phyloP scores from a whole-genome alignment of 2,329 filamentous ascomycete species.

The Aschersonia sp. region DNA sequence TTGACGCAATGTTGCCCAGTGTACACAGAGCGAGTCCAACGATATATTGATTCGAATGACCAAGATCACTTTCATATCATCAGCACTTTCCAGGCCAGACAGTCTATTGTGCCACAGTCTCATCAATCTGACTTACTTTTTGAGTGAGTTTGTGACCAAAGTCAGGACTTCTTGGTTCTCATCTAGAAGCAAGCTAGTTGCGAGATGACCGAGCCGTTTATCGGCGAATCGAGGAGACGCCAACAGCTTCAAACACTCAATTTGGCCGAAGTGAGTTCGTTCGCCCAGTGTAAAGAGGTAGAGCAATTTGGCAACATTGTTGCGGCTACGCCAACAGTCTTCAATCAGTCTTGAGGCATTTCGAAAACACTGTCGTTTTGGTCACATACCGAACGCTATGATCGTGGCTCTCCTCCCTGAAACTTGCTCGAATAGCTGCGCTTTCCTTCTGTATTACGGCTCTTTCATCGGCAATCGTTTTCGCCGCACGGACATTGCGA shows the following conservation, averaged over 20 bases:
- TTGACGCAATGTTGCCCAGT: slow-evolving; percentile 89
- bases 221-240: slow-evolving; percentile 95
- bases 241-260: slow-evolving; percentile 94
- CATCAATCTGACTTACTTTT: slow-evolving; percentile 52
- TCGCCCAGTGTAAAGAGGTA: slow-evolving; percentile 97
- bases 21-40: slow-evolving; percentile 93
- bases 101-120: neutral
- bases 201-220: slow-evolving; percentile 88
- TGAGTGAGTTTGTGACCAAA: slow-evolving; percentile 90
- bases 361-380: neutral
- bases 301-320: slow-evolving; percentile 96
- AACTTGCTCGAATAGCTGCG: slow-evolving; percentile 91
- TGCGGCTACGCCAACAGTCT: slow-evolving; percentile 46
- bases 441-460: slow-evolving; percentile 99
- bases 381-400: slow-evolving; percentile 67
- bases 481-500: slow-evolving; percentile 93
- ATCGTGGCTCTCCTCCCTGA: slow-evolving; percentile 91
- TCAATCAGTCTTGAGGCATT: neutral
- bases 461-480: slow-evolving; percentile 97
- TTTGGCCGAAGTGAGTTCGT: slow-evolving; percentile 96
- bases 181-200: slow-evolving; percentile 88
- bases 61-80: slow-evolving; percentile 55
- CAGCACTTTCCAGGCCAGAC: slow-evolving; percentile 5
- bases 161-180: slow-evolving; percentile 98
- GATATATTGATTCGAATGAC: slow-evolving; percentile 96